These are phyloP conservation scores for Saturnispora besseyi DNA, from an alignment of 805 yeast genomes.

Conservation along the genomic window DNA sequence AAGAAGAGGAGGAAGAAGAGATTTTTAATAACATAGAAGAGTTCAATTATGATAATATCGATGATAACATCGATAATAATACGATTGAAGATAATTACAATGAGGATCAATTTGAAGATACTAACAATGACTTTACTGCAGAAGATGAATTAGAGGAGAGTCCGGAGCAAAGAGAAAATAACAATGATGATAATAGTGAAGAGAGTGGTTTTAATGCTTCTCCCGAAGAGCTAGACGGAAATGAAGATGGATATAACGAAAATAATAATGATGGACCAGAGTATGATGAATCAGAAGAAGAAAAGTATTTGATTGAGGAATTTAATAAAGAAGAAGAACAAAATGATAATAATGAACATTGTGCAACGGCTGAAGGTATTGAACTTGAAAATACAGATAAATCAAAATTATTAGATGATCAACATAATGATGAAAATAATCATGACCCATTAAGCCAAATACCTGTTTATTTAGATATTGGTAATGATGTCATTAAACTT, in stretches of 20 bases:
- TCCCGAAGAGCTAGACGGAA: background rate
- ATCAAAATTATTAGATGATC: background rate
- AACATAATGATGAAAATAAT: background rate
- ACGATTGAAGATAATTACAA: background rate
- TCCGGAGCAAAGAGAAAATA: conserved; percentile 2
- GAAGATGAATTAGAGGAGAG: conserved; percentile 1
- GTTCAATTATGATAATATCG: background rate
- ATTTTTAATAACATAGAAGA: background rate
- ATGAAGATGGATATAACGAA: background rate
- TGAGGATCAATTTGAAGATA: conserved; percentile 1
- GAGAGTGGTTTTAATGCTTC: background rate
- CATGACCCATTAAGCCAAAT: conserved; percentile 2
- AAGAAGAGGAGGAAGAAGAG: too few species aligned
- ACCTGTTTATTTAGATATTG: conserved; percentile 24
- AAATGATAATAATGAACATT: background rate
- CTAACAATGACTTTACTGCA: conserved; percentile 2
- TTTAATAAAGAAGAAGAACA: background rate
- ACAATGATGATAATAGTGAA: background rate
- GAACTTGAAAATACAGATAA: conserved; percentile 4
- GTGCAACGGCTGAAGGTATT: background rate
- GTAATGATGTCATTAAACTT: conserved; percentile 22
- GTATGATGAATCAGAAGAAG: conserved; percentile 2
- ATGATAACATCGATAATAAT: background rate
- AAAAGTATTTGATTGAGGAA: background rate
- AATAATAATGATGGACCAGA: conserved; percentile 1